phyloP scores from a whole-genome alignment of 1,284 basidiomycete genomes.

The Xerocomus minutiporus region DNA sequence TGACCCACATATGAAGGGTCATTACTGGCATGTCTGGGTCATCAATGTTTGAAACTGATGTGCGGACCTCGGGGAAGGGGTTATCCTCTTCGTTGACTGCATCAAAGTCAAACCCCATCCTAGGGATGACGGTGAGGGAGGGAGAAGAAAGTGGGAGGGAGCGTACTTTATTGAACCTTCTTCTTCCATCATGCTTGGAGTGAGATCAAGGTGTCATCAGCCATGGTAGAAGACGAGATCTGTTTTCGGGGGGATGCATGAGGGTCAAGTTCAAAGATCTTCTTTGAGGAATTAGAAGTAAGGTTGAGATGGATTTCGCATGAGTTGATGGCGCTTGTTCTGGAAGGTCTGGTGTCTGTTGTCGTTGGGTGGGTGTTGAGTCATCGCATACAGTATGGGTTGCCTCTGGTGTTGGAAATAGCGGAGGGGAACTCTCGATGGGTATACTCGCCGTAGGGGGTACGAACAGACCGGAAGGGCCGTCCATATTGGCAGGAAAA shows the following conservation, averaged over 20 bases:
- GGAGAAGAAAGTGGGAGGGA: background rate
- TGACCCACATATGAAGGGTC: slow-evolving; percentile 84
- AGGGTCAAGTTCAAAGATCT: slow-evolving; percentile 27
- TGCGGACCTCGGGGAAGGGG: slow-evolving; percentile 93
- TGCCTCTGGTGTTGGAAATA: slow-evolving; percentile 37
- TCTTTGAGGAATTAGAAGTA: slow-evolving; percentile 33
- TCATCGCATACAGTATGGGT: slow-evolving; percentile 49
- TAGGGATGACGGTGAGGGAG: slow-evolving; percentile 26
- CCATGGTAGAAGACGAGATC: slow-evolving; percentile 34
- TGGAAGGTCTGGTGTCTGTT: slow-evolving; percentile 31
- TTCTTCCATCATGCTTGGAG: slow-evolving; percentile 43
- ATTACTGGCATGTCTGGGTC: slow-evolving; percentile 94
- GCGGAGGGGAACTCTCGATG: slow-evolving; percentile 52
- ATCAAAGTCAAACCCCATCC: slow-evolving; percentile 77
- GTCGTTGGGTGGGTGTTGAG: slow-evolving; percentile 32
- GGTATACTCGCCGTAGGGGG: slow-evolving; percentile 33
- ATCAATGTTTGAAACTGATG: slow-evolving; percentile 94
- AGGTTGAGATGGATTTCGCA: slow-evolving; percentile 46
- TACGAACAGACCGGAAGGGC: slow-evolving; percentile 36
- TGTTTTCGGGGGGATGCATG: slow-evolving; percentile 29
- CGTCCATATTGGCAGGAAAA: slow-evolving; percentile 31
- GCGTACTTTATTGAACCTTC: slow-evolving; percentile 59
- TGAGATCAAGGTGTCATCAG: slow-evolving; percentile 33
- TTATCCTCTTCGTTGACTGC: slow-evolving; percentile 89
- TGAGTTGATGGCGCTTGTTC: slow-evolving; percentile 35